A percentile compares a stretch with the other conserved stretches of the same genome.
These are phyloP conservation scores for Elsinoe arachidis DNA, from an alignment of 2,329 filamentous ascomycete species.

Conservation along the genomic window DNA sequence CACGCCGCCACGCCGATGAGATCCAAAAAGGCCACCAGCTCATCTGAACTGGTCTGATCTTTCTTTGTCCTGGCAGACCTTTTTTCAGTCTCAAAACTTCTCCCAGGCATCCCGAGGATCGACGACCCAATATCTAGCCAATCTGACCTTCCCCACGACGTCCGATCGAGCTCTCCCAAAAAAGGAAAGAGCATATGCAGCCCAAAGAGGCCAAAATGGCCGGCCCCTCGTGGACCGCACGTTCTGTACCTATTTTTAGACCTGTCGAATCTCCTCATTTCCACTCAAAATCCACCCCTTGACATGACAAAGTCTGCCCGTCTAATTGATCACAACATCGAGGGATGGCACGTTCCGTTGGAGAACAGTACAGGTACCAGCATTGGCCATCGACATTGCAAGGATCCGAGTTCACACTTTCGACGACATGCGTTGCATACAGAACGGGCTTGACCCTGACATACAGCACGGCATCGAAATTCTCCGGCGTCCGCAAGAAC, in stretches of 20 bases:
- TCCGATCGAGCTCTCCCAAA: background rate
- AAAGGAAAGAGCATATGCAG: conserved; percentile 10
- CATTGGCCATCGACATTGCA: no score
- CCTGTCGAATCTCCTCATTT: conserved; percentile 3
- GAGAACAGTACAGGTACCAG: no score
- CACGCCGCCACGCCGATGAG: background rate
- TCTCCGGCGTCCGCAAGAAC: background rate
- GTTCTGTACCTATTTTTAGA: conserved; percentile 4
- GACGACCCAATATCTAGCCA: conserved; percentile 3
- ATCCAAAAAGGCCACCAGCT: no score
- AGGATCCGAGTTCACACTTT: background rate
- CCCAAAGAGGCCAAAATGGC: background rate
- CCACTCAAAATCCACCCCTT: conserved; percentile 11
- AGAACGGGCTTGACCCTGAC: background rate
- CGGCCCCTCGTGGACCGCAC: conserved; percentile 2
- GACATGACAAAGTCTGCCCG: background rate
- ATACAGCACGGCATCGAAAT: background rate
- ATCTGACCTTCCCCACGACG: conserved; percentile 7
- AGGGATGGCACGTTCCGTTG: background rate
- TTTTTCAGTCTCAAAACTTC: background rate
- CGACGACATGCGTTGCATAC: background rate
- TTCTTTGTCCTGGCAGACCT: no score
- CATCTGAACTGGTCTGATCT: no score
- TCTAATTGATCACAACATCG: background rate
- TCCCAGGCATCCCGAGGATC: background rate